phyloP scores from a whole-genome alignment of 164 flowering plant species.

The Platanus orientalis region DNA sequence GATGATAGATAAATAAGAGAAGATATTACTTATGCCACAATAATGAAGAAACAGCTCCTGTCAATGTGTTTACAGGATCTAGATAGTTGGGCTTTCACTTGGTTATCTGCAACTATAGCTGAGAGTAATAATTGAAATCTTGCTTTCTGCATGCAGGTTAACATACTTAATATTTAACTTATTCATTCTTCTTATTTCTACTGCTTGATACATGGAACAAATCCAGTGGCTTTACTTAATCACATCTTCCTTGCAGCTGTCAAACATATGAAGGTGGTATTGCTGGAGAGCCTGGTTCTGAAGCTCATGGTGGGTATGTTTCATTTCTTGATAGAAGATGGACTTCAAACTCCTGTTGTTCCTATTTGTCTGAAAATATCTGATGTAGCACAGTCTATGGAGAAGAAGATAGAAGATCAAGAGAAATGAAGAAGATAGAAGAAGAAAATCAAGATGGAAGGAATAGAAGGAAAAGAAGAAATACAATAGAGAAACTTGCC shows the following conservation, averaged over 20 bases:
- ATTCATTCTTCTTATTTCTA: not conserved
- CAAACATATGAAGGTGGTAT: conserved; percentile 99
- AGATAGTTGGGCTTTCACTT: not conserved
- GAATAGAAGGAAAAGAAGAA: too few species aligned
- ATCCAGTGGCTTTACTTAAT: not conserved
- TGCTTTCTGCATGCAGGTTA: not conserved
- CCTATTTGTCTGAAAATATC: not conserved
- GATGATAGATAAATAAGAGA: too few species aligned
- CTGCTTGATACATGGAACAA: not conserved
- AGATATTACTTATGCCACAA: too few species aligned
- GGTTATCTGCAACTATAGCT: too few species aligned
- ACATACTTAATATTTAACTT: not conserved
- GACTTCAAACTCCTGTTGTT: conserved; percentile 8
- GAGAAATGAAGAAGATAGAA: too few species aligned
- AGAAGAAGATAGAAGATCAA: too few species aligned
- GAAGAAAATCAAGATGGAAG: too few species aligned
- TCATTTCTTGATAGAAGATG: conserved; percentile 9
- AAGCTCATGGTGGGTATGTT: conserved; percentile 99
- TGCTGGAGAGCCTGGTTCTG: conserved; percentile 94
- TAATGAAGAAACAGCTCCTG: not conserved
- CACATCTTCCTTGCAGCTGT: conserved; percentile 51
- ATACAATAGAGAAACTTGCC: too few species aligned
- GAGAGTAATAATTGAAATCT: not conserved
- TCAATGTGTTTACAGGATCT: not conserved
- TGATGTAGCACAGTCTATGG: not conserved